Percentiles rank a stretch among this genome's conserved stretches.
phyloP scores from a whole-genome alignment of 768 basidiomycete genomes.

The Calocybe cyanea region DNA sequence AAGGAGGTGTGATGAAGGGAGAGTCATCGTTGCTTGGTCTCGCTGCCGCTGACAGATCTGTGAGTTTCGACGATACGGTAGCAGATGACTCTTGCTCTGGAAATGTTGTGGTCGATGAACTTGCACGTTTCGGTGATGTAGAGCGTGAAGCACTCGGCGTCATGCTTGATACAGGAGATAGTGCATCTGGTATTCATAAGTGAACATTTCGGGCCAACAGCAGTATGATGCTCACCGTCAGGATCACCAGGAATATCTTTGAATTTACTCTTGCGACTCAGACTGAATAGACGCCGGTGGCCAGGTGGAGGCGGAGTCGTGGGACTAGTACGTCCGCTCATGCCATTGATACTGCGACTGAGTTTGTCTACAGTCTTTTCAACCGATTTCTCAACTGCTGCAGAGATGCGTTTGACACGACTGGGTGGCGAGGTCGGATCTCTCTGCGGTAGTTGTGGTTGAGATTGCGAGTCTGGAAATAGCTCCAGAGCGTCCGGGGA shows the following conservation, averaged over 20 bases:
- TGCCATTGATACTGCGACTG: slow-evolving; percentile 51
- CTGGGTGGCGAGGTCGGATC: slow-evolving; percentile 32
- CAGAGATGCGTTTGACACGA: slow-evolving; percentile 50
- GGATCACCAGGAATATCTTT: slow-evolving; percentile 36
- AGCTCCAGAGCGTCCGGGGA: slow-evolving; percentile 28
- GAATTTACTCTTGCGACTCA: slow-evolving; percentile 48
- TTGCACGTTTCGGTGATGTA: slow-evolving; percentile 20
- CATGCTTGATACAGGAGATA: slow-evolving; percentile 23
- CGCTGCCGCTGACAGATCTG: slow-evolving; percentile 2
- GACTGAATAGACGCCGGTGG: slow-evolving; percentile 52
- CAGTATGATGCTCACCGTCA: slow-evolving; percentile 21
- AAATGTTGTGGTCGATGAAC: slow-evolving; percentile 11
- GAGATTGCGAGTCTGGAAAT: slow-evolving; percentile 20
- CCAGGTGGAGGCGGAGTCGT: slow-evolving; percentile 29
- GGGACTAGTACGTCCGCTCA: slow-evolving; percentile 26
- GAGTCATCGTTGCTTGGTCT: slow-evolving; percentile 31
- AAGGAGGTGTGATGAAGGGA: slow-evolving; percentile 70
- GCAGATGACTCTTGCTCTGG: slow-evolving; percentile 47
- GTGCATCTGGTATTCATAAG: slow-evolving; percentile 17
- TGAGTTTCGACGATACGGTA: slow-evolving; percentile 18
- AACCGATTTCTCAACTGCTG: slow-evolving; percentile 41
- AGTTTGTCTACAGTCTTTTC: slow-evolving; percentile 63
- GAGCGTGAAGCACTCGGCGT: slow-evolving; percentile 31
- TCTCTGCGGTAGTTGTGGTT: slow-evolving; percentile 21
- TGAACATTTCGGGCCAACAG: not conserved